Evolutionary conservation across 2,329 filamentous ascomycete genomes (phyloP), one percentile per base, ranked within the genome.

Genomic region (Pseudopyrenochaeta lycopersici): DNA sequence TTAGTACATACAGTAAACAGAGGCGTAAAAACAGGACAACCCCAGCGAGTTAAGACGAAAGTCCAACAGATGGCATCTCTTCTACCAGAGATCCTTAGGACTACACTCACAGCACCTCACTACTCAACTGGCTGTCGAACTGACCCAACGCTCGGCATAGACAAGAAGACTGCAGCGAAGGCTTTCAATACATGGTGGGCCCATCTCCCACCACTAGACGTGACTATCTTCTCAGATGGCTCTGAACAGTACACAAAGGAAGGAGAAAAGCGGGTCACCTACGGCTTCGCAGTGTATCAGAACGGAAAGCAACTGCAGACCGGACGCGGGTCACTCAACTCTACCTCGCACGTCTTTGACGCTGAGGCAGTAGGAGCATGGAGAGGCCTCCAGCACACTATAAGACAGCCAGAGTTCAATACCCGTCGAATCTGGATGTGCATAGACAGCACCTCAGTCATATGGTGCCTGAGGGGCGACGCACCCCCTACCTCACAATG

Each of bases 401-500:
- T 49, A 7, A 41, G 20, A 18, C 18, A 15, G 4, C n/a, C 31
- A 30, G 42, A 33, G 23, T 18, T 18, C 17, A 17, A 27, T 27
- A 27, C 23, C n/a, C 14, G 27, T n/a, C 27, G 33, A 15, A 40
- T 49, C 20, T 54, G 40, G 40, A 32, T 54, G 35, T 54, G 45
- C 15, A 54, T 54, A 27, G 51, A 54, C 45, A 45, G 40, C 23
- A 49, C 51, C 18, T 54, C 35, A 45, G 51, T 54, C 12, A 54
- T 54, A 17, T 54, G 31, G 51, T 35, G 51, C 36, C 32, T 54
- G 4, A 17, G 33, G 14, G 51, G 46, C 33, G 23, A 45, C 35
- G 46, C 46, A 14, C 35, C 46, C 12, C 3, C 30, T 10, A 27
- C 46, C 7, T 54, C 42, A 7, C 36, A 54, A 31, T 54, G 40